phyloP scores from a whole-genome alignment of 352 stramenopile species.

The Phytophthora tentaculata region DNA sequence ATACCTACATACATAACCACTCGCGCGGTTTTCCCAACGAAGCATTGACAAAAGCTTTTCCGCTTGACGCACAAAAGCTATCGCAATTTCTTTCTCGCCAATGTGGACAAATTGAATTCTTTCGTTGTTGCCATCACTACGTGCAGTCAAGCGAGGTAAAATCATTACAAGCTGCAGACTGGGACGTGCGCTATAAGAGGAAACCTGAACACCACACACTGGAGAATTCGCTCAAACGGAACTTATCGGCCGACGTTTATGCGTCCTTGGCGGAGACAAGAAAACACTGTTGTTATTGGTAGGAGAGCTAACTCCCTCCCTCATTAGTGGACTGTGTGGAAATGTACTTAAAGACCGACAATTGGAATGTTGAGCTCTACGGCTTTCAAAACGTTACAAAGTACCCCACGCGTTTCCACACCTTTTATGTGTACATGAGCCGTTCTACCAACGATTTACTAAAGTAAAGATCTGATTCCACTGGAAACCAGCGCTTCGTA shows the following conservation, averaged over 20 bases:
- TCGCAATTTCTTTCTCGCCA: not conserved
- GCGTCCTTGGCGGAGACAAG: not conserved
- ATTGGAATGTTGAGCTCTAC: not conserved
- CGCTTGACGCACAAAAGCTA: not conserved
- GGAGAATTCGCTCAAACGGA: not conserved
- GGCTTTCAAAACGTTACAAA: not conserved
- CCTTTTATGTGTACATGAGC: not conserved
- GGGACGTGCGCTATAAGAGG: not conserved
- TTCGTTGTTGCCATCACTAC: not conserved
- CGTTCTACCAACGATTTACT: not conserved
- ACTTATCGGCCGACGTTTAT: not conserved
- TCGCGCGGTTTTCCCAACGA: not conserved
- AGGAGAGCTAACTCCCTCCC: not conserved
- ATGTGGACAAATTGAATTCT: not conserved
- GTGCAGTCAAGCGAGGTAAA: not conserved
- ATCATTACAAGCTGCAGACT: not conserved
- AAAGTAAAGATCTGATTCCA: not conserved
- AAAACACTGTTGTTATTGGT: not conserved
- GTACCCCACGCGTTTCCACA: not conserved
- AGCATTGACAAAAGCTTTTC: not conserved
- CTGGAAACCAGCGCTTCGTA: not conserved
- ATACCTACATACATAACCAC: not conserved
- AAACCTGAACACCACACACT: not conserved
- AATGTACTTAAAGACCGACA: not conserved
- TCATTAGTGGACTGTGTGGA: not conserved